These are phyloP conservation scores for Vaccinium corymbosum DNA, from an alignment of 148 eudicot genomes.

Conservation along the genomic window DNA sequence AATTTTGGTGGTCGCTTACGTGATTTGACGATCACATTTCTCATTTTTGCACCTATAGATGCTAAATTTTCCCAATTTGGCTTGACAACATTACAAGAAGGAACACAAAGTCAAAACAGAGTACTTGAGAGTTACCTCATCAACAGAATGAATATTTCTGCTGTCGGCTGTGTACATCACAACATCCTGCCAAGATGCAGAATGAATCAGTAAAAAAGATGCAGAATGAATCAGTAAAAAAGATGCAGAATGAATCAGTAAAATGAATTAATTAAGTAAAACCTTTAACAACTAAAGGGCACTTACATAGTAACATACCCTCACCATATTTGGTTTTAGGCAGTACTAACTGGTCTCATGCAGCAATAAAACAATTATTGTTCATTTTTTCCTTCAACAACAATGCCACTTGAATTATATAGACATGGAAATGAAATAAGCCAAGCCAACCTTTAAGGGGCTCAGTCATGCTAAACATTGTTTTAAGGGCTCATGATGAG, in stretches of 20 bases:
- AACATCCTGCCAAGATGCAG: conserved; percentile 53
- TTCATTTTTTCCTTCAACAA: no score
- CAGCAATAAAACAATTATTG: no score
- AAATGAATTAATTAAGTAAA: conserved; percentile 10
- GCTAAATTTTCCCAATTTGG: background rate
- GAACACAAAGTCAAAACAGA: background rate
- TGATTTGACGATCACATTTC: background rate
- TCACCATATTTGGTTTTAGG: no score
- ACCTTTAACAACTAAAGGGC: no score
- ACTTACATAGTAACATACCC: no score
- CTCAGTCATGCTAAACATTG: no score
- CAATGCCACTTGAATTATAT: no score
- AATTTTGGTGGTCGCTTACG: background rate
- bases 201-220: conserved; percentile 19
- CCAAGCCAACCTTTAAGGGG: no score
- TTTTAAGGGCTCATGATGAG: no score
- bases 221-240: conserved; percentile 4
- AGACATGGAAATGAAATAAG: no score
- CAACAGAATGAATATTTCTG: conserved; percentile 79
- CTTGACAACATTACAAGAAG: background rate
- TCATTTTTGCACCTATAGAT: background rate
- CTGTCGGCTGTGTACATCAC: conserved; percentile 84
- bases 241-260: conserved; percentile 16
- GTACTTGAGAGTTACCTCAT: conserved; percentile 54
- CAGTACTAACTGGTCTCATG: no score